phyloP scores from a whole-genome alignment of 225 moss, liverwort and hornwort species.

The Takakia lepidozioides region DNA sequence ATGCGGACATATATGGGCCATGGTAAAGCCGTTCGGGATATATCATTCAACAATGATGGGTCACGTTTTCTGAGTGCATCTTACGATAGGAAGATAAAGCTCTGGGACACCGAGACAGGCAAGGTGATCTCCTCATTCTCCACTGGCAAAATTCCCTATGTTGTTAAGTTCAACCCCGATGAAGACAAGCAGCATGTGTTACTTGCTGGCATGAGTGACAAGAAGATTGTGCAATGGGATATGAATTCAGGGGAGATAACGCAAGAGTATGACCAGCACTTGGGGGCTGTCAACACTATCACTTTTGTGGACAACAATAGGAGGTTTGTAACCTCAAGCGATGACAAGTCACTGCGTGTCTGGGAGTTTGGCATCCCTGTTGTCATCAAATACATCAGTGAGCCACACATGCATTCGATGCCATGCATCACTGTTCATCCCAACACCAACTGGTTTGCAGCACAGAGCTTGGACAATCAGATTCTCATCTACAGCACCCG shows the following conservation, averaged over 20 bases:
- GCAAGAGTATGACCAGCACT: constrained; percentile 97
- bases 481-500: constrained; percentile 96
- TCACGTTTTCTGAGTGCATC: constrained; percentile 91
- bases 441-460: constrained; percentile 95
- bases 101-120: constrained; percentile 97
- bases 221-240: constrained; percentile 99
- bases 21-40: constrained; percentile 89
- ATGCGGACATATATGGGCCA: constrained; percentile 99
- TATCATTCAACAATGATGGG: constrained; percentile 93
- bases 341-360: constrained; percentile 90
- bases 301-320: constrained; percentile 97
- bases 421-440: constrained; percentile 94
- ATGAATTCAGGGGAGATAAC: constrained; percentile 86
- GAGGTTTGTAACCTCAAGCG: constrained; percentile 97
- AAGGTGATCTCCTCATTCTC: constrained; percentile 80
- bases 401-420: constrained; percentile 99
- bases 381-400: constrained; percentile 97
- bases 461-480: constrained; percentile 96
- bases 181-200: constrained; percentile 91
- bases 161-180: constrained; percentile 97
- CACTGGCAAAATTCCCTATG: constrained; percentile 96
- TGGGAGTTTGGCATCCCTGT: constrained; percentile 99
- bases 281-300: constrained; percentile 95
- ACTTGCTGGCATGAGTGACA: constrained; percentile 96
- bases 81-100: constrained; percentile 90